A percentile compares a stretch with the other conserved stretches of the same genome.
These are phyloP conservation scores for Nematocida minor DNA, from an alignment of 371 early-diverging fungal genomes.

Conservation along the genomic window DNA sequence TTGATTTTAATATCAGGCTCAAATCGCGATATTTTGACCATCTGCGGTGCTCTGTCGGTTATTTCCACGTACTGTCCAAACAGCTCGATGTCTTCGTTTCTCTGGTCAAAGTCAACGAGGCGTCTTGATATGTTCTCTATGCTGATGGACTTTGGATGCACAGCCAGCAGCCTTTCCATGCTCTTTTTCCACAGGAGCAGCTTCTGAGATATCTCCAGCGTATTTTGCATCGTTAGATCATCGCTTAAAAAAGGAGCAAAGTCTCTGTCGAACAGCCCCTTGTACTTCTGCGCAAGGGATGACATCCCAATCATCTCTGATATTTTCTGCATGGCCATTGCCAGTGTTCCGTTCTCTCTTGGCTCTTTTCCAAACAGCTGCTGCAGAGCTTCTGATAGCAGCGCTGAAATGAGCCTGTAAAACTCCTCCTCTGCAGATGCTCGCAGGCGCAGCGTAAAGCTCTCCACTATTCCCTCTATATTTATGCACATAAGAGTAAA, in stretches of 20 bases:
- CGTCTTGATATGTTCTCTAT: constrained; percentile 31
- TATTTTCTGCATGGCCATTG: constrained; percentile 35
- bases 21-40: constrained; percentile 51
- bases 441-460: constrained; percentile 21
- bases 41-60: constrained; percentile 46
- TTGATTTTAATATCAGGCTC: constrained; percentile 27
- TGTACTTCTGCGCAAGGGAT: constrained; percentile 34
- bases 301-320: constrained; percentile 49
- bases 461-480: constrained; percentile 38
- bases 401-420: constrained; percentile 28
- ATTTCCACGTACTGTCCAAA: constrained; percentile 58
- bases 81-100: constrained; percentile 42
- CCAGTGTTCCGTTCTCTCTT: constrained; percentile 25
- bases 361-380: constrained; percentile 49
- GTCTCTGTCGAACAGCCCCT: constrained; percentile 34
- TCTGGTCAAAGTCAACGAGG: constrained; percentile 40
- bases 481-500: constrained; percentile 53
- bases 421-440: constrained; percentile 43
- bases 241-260: background rate
- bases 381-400: constrained; percentile 41
- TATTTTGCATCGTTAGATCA: background rate
- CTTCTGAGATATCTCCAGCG: constrained; percentile 27
- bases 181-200: constrained; percentile 37
- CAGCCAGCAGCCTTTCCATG: constrained; percentile 20
- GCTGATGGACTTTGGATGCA: constrained; percentile 23